A percentile compares a stretch with the other conserved stretches of the same genome.
Evolutionary conservation across 768 basidiomycete species (phyloP).

Genomic region (Mycena venus): DNA sequence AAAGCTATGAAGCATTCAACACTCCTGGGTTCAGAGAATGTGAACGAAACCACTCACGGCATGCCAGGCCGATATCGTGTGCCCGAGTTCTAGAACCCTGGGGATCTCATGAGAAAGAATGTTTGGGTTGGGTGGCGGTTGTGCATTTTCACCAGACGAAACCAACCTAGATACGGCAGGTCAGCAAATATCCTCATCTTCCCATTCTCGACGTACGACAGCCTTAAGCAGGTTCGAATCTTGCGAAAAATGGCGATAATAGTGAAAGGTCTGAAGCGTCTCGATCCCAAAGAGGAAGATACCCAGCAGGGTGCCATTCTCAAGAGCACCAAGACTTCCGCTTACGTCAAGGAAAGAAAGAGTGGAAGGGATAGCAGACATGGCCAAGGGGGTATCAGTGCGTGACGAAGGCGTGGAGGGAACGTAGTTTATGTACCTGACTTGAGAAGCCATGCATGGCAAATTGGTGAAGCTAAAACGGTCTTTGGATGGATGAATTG

Average conservation of each 20-base stretch:
- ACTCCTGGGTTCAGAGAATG: neutral
- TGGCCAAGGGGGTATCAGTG: neutral
- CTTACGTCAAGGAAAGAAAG: neutral
- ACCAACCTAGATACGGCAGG: neutral
- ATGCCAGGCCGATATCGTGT: conserved; percentile 13
- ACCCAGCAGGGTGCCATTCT: neutral
- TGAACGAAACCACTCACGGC: neutral
- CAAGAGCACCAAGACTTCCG: conserved; percentile 9
- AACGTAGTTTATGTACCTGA: too few relatives aligned
- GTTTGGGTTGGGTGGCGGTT: too few relatives aligned
- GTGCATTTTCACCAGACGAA: neutral
- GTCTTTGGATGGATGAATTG: neutral
- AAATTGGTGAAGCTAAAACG: neutral
- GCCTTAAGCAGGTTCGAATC: conserved; percentile 5
- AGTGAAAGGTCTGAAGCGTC: conserved; percentile 11
- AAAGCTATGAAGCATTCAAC: neutral
- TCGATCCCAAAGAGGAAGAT: conserved; percentile 6
- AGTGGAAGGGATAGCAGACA: neutral
- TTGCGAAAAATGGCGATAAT: neutral
- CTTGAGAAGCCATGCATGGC: neutral
- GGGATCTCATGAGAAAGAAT: neutral
- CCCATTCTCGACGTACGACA: neutral
- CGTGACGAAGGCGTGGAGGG: neutral
- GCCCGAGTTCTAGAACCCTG: conserved; percentile 16
- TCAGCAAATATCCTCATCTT: neutral